phyloP scores from a whole-genome alignment of 495 filamentous ascomycete species.

The Penicillium turbatum region DNA sequence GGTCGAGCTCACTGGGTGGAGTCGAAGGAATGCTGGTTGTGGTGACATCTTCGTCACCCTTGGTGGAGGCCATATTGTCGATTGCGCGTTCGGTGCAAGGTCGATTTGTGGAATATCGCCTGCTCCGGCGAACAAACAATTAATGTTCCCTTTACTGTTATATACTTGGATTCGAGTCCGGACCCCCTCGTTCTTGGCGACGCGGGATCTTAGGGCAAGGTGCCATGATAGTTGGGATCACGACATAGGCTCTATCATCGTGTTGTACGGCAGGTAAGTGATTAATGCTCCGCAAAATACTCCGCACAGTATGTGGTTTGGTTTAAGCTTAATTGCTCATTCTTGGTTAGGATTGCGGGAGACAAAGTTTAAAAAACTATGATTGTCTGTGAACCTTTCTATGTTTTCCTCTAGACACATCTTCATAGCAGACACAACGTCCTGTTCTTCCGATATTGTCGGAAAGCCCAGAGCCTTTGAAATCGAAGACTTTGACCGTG shows the following conservation, averaged over 20 bases:
- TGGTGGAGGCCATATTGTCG: constrained; percentile 7
- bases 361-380: not conserved
- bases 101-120: not conserved
- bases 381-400: not conserved
- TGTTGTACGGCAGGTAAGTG: not conserved
- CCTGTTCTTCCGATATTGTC: too few species aligned
- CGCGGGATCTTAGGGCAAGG: constrained; percentile 1
- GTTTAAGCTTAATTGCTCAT: not conserved
- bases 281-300: not conserved
- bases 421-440: too few species aligned
- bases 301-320: not conserved
- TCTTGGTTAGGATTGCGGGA: not conserved
- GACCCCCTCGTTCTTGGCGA: not conserved
- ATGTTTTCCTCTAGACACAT: too few species aligned
- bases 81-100: not conserved
- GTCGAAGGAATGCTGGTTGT: constrained; percentile 7
- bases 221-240: constrained; percentile 26
- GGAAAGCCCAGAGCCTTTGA: too few species aligned
- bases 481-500: too few species aligned
- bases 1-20: constrained; percentile 1
- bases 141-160: not conserved
- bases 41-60: constrained; percentile 3
- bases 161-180: not conserved
- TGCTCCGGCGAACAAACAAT: not conserved
- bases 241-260: constrained; percentile 13